These are phyloP conservation scores for Claviceps sp. DNA, from an alignment of 2,329 filamentous ascomycete species.

Conservation along the genomic window DNA sequence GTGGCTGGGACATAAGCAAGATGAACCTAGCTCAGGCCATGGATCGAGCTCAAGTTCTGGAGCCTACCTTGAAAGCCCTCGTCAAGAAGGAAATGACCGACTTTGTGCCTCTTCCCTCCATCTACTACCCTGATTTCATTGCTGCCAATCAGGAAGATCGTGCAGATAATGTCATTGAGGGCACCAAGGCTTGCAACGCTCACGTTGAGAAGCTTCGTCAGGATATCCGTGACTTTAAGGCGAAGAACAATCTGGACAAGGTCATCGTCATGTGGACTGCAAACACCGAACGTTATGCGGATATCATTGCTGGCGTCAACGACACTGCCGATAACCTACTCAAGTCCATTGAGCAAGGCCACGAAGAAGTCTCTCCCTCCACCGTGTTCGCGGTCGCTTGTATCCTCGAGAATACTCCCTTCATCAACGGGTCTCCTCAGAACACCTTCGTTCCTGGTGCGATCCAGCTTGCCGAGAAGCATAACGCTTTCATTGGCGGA, in stretches of 20 bases:
- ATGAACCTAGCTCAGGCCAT: conserved; percentile 84
- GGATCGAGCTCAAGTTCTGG: conserved; percentile 89
- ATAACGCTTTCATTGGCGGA: conserved; percentile 83
- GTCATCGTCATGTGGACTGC: conserved; percentile 97
- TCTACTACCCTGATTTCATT: conserved; percentile 99
- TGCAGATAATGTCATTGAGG: conserved; percentile 79
- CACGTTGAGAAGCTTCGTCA: conserved; percentile 89
- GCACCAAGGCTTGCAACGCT: conserved; percentile 68
- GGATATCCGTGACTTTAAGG: conserved; percentile 93
- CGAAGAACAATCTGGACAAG: conserved; percentile 73
- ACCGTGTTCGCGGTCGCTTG: conserved; percentile 92
- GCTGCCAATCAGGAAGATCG: conserved; percentile 95
- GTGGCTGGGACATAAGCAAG: conserved; percentile 93
- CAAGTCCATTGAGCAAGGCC: conserved; percentile 71
- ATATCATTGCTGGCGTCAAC: conserved; percentile 78
- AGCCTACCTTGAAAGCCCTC: conserved; percentile 81
- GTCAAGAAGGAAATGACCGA: conserved; percentile 86
- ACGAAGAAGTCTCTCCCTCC: conserved; percentile 86
- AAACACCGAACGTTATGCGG: conserved; percentile 95
- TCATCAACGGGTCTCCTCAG: conserved; percentile 98
- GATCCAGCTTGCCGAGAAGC: conserved; percentile 75
- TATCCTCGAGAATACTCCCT: conserved; percentile 79
- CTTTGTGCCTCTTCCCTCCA: conserved; percentile 80
- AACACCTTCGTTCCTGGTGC: conserved; percentile 97
- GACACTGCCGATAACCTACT: conserved; percentile 93